Percentiles rank a stretch among this genome's conserved stretches.
Evolutionary conservation across 2,329 filamentous ascomycete species (phyloP).

Genomic region (Colletotrichum incanum): DNA sequence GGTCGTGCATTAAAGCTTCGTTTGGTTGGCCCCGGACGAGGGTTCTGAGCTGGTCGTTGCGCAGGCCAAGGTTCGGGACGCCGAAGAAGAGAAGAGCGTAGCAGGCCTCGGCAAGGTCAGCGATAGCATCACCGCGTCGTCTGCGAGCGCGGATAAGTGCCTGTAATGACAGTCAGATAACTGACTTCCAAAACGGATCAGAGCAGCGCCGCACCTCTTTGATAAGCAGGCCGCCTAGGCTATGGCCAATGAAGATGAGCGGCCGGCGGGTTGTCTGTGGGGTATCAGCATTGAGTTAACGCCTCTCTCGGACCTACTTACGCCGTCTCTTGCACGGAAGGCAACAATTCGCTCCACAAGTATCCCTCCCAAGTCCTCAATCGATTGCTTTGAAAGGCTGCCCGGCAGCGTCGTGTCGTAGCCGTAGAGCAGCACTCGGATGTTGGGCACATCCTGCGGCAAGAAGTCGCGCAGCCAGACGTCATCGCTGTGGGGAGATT

Average conservation of each 20-base stretch:
- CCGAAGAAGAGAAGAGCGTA: slow-evolving; percentile 49
- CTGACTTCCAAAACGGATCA: too few species aligned
- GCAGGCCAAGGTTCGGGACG: slow-evolving; percentile 49
- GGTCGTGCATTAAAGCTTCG: slow-evolving; percentile 44
- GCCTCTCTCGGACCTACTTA: slow-evolving; percentile 17
- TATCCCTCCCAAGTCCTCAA: slow-evolving; percentile 42
- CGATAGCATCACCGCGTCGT: slow-evolving; percentile 10
- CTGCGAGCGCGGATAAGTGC: slow-evolving; percentile 41
- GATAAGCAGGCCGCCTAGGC: slow-evolving; percentile 48
- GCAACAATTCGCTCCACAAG: slow-evolving; percentile 43
- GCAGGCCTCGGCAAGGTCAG: slow-evolving; percentile 42
- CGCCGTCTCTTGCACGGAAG: slow-evolving; percentile 39
- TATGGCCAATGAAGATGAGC: slow-evolving; percentile 48
- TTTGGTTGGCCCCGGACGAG: slow-evolving; percentile 48
- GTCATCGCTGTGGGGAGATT: slow-evolving; percentile 45
- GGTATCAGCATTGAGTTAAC: slow-evolving; percentile 7
- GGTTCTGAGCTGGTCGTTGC: slow-evolving; percentile 44
- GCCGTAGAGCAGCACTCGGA: slow-evolving; percentile 50
- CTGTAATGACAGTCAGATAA: slow-evolving; percentile 18
- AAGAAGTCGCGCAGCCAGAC: slow-evolving; percentile 52
- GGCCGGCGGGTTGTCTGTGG: slow-evolving; percentile 41
- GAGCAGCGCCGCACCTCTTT: slow-evolving; percentile 46
- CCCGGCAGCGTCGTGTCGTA: slow-evolving; percentile 48
- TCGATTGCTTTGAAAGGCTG: slow-evolving; percentile 45
- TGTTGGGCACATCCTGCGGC: slow-evolving; percentile 44